These are phyloP conservation scores for Cyclospora cayetanensis DNA, from an alignment of 169 alveolate genomes.

Conservation along the genomic window DNA sequence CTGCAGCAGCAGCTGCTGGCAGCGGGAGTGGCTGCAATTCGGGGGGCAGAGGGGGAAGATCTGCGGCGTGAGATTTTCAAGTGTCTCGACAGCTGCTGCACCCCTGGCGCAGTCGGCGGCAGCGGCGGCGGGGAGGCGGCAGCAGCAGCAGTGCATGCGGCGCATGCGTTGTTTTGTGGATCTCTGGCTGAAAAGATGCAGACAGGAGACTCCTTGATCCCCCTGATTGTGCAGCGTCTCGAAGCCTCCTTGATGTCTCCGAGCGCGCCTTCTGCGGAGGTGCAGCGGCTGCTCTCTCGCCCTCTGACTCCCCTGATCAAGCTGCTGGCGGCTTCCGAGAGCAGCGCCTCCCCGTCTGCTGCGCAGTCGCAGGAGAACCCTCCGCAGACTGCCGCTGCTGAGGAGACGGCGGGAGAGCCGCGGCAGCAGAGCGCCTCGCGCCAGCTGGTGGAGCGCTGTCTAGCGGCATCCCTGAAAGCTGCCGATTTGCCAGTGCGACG, in stretches of 20 bases:
- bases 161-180: slow-evolving; percentile 57
- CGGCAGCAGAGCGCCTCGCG: not conserved
- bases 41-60: not conserved
- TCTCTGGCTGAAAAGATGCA: slow-evolving; percentile 51
- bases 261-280: slow-evolving; percentile 48
- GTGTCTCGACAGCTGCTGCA: slow-evolving; percentile 5
- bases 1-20: slow-evolving; percentile 68
- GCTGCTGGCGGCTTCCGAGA: not conserved
- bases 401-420: not conserved
- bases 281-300: slow-evolving; percentile 44
- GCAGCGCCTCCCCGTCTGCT: not conserved
- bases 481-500: slow-evolving; percentile 20
- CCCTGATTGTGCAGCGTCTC: not conserved
- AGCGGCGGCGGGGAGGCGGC: not conserved
- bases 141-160: slow-evolving; percentile 22
- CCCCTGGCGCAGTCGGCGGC: slow-evolving; percentile 3
- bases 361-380: slow-evolving; percentile 31
- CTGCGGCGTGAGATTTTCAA: not conserved
- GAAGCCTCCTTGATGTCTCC: slow-evolving; percentile 3
- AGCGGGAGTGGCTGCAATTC: slow-evolving; percentile 54
- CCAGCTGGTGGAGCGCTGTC: not conserved
- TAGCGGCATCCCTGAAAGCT: not conserved
- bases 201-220: not conserved
- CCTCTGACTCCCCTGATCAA: slow-evolving; percentile 50
- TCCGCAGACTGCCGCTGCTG: slow-evolving; percentile 4